Evolutionary conservation across 2,329 filamentous ascomycete species (phyloP).

Genomic region (Penicillium sp.): DNA sequence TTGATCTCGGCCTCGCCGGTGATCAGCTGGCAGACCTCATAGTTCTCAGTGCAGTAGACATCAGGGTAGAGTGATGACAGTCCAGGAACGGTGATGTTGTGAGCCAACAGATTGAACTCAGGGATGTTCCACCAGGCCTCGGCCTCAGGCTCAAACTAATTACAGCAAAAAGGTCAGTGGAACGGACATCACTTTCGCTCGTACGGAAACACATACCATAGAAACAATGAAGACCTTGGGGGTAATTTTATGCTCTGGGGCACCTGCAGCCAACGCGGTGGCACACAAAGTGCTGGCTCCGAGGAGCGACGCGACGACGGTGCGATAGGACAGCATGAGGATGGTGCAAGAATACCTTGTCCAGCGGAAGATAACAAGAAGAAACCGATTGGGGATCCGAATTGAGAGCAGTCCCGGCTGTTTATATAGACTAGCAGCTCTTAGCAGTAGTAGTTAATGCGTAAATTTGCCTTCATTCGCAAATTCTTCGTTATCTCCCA

Average conservation of each 20-base stretch:
- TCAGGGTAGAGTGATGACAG: conserved; percentile 68
- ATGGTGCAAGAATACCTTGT: background rate
- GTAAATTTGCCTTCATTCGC: background rate
- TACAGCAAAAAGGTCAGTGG: background rate
- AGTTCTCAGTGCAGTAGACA: conserved; percentile 65
- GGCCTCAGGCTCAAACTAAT: conserved; percentile 65
- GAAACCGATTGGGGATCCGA: background rate
- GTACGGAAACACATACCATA: conserved; percentile 35
- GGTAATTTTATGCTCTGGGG: conserved; percentile 26
- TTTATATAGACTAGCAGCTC: background rate
- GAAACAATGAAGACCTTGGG: conserved; percentile 50
- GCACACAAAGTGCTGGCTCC: conserved; percentile 14
- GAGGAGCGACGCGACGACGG: conserved; percentile 17
- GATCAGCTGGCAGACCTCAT: conserved; percentile 69
- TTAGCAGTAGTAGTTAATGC: no score
- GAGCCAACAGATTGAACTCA: conserved; percentile 60
- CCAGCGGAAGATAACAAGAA: background rate
- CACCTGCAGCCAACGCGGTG: background rate
- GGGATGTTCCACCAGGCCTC: conserved; percentile 63
- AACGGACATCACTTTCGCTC: background rate
- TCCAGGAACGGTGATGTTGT: conserved; percentile 64
- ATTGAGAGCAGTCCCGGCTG: no score
- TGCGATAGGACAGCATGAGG: conserved; percentile 17
- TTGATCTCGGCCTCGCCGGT: conserved; percentile 76
- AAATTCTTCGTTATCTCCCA: background rate